phyloP scores from a whole-genome alignment of 768 basidiomycete genomes.

The Suillus subaureus region DNA sequence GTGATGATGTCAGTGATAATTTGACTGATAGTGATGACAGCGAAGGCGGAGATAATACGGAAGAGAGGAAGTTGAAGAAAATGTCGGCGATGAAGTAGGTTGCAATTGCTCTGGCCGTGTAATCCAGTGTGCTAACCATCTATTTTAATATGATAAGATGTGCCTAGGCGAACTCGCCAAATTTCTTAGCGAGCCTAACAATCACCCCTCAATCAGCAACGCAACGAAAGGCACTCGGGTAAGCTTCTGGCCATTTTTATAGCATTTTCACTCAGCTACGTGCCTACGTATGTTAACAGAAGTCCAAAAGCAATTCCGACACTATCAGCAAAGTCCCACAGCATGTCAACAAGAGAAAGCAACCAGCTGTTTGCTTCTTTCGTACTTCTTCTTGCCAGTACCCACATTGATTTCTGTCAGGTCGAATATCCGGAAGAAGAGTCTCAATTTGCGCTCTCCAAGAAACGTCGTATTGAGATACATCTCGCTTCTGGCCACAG shows the following conservation, averaged over 20 bases:
- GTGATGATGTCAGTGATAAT: background rate
- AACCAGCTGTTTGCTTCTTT: background rate
- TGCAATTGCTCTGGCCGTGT: too few relatives aligned
- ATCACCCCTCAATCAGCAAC: background rate
- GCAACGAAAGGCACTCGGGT: background rate
- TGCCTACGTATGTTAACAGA: background rate
- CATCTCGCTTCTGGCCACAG: background rate
- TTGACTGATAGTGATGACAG: background rate
- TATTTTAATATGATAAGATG: background rate
- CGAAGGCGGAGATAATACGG: background rate
- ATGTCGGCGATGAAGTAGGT: background rate
- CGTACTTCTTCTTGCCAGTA: background rate
- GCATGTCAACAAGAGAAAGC: background rate
- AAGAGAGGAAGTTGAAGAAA: background rate
- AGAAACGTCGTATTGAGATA: background rate
- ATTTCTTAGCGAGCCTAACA: background rate
- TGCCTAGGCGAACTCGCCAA: too few relatives aligned
- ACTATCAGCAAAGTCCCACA: background rate
- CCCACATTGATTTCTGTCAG: background rate
- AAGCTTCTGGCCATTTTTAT: background rate
- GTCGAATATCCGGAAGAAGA: background rate
- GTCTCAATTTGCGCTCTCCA: background rate
- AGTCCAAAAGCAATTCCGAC: background rate
- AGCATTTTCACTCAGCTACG: background rate
- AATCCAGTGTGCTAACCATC: background rate